phyloP scores from a whole-genome alignment of 306 rosid genomes.

The Casuarina equisetifolia region DNA sequence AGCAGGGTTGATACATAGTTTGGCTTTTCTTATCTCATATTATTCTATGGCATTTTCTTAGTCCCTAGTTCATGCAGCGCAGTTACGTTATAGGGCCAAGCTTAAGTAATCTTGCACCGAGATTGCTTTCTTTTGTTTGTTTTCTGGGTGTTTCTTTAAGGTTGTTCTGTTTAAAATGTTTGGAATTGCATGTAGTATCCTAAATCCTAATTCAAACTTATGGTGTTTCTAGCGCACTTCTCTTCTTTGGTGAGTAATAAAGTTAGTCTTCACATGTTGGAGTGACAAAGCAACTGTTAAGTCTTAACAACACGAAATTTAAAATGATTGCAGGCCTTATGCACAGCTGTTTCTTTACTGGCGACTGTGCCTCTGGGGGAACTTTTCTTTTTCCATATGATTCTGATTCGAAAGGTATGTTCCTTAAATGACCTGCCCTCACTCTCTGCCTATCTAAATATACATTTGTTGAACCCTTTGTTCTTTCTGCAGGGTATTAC shows the following conservation, averaged over 20 bases:
- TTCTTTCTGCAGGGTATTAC: slow-evolving; percentile 64
- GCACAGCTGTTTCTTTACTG: slow-evolving; percentile 71
- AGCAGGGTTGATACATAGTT: not conserved
- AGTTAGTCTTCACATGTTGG: not conserved
- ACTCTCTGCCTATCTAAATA: not conserved
- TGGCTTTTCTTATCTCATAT: not conserved
- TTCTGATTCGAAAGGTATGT: slow-evolving; percentile 74
- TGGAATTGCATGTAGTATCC: not conserved
- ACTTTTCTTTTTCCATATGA: slow-evolving; percentile 78
- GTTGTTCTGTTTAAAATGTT: slow-evolving; percentile 19
- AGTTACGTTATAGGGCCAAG: slow-evolving; percentile 1
- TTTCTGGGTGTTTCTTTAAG: slow-evolving; percentile 2
- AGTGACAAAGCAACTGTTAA: not conserved
- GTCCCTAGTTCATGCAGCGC: slow-evolving; percentile 6
- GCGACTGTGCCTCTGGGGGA: slow-evolving; percentile 81
- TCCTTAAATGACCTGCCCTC: slow-evolving; percentile 1
- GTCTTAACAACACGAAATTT: not conserved
- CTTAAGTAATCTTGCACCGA: not conserved
- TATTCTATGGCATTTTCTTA: not conserved
- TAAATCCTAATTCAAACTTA: not conserved
- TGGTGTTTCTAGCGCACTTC: not conserved
- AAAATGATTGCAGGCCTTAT: slow-evolving; percentile 56
- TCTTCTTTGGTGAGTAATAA: not conserved
- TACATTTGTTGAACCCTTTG: not conserved
- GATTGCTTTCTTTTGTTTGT: not conserved